These are phyloP conservation scores for Stemphylium lycopersici DNA, from an alignment of 2,329 filamentous ascomycete species.

Conservation along the genomic window DNA sequence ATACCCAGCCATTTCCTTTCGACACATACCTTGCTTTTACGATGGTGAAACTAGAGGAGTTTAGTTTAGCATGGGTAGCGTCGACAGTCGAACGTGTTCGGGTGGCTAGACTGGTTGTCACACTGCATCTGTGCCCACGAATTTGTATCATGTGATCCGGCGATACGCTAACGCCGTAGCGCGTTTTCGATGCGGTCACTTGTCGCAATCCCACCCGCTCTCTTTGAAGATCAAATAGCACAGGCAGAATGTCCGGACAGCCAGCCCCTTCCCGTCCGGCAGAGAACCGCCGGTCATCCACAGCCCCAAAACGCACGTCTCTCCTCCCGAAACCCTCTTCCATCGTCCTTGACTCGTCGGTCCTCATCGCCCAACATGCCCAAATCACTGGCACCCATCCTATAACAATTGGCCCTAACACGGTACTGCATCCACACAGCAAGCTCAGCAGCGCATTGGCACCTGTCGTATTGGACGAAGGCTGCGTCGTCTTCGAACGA, in stretches of 20 bases:
- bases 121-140: neutral
- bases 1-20: conserved; percentile 3
- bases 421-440: conserved; percentile 84
- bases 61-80: too few relatives aligned
- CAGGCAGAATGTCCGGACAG: conserved; percentile 27
- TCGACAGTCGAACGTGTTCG: too few relatives aligned
- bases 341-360: conserved; percentile 53
- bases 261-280: conserved; percentile 27
- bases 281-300: conserved; percentile 35
- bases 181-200: neutral
- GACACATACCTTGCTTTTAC: neutral
- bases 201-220: neutral
- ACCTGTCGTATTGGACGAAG: conserved; percentile 52
- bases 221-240: neutral
- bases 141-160: conserved; percentile 9
- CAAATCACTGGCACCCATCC: conserved; percentile 71
- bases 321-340: conserved; percentile 47
- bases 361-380: conserved; percentile 57
- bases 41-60: neutral
- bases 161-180: conserved; percentile 11
- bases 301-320: conserved; percentile 44
- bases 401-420: conserved; percentile 78
- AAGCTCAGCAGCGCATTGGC: conserved; percentile 53
- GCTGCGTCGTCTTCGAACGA: conserved; percentile 78
- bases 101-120: too few relatives aligned